Conservation (phyloP, 306 rosid genomes). For the Ormosia emarginata region DNA sequence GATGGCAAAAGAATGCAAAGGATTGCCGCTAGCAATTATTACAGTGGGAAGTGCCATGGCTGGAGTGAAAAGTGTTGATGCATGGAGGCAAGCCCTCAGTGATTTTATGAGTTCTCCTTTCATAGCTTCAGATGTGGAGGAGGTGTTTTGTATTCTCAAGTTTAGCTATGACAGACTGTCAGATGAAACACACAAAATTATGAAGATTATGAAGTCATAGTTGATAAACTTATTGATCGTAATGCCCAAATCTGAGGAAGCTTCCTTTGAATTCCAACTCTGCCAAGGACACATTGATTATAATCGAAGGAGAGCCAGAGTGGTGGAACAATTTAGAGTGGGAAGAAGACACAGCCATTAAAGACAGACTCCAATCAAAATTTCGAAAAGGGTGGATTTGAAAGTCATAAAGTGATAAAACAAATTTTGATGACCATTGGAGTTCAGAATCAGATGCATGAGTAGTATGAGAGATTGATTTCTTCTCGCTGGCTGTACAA, state of each 20-base stretch:
- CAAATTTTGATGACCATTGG: too few relatives aligned
- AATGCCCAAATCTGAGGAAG: background rate
- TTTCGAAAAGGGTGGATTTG: background rate
- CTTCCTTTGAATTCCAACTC: conserved; percentile 20
- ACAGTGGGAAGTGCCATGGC: conserved; percentile 20
- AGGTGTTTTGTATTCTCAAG: background rate
- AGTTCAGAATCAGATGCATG: too few relatives aligned
- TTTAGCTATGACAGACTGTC: conserved; percentile 23
- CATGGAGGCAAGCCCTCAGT: background rate
- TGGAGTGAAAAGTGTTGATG: background rate
- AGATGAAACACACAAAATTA: background rate
- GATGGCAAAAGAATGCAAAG: too few relatives aligned
- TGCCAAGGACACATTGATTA: background rate
- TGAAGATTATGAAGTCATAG: background rate
- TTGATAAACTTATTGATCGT: background rate
- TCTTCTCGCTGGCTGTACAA: too few relatives aligned
- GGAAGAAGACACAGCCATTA: background rate
- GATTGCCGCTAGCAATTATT: conserved; percentile 25
- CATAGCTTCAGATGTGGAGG: background rate
- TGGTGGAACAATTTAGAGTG: conserved; percentile 20
- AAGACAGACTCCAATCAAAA: background rate
- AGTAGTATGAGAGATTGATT: too few relatives aligned
- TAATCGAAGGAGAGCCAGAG: fast-evolving
- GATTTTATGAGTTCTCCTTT: background rate
- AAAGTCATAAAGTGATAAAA: too few relatives aligned